A percentile compares a stretch with the other conserved stretches of the same genome.
These are phyloP conservation scores for Chaetomiaceae sp. DNA, from an alignment of 2,329 filamentous ascomycete genomes.

Conservation along the genomic window DNA sequence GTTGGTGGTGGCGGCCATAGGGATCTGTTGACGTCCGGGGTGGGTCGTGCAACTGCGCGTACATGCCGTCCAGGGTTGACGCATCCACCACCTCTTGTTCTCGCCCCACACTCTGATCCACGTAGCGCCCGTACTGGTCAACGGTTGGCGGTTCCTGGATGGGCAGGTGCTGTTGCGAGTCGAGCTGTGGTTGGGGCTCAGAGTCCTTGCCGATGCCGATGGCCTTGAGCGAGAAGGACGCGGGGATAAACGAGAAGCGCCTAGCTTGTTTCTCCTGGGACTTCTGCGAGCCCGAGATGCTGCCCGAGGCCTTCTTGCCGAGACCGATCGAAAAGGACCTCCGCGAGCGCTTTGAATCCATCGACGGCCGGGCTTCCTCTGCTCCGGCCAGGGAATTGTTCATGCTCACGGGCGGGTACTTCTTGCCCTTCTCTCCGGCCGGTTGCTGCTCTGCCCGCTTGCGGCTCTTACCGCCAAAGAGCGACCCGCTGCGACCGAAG, in stretches of 20 bases:
- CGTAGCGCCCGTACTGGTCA: slow-evolving; percentile 37
- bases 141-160: slow-evolving; percentile 45
- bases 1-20: slow-evolving; percentile 35
- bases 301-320: slow-evolving; percentile 67
- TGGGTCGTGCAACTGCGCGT: slow-evolving; percentile 29
- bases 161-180: slow-evolving; percentile 50
- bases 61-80: slow-evolving; percentile 31
- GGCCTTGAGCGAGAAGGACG: slow-evolving; percentile 59
- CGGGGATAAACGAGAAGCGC: slow-evolving; percentile 67
- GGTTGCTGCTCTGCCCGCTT: slow-evolving; percentile 44
- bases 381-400: slow-evolving; percentile 61
- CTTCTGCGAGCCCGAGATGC: slow-evolving; percentile 54
- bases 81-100: slow-evolving; percentile 26
- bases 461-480: slow-evolving; percentile 63
- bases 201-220: slow-evolving; percentile 60
- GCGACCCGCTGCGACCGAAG: slow-evolving; percentile 76
- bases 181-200: slow-evolving; percentile 42
- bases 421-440: slow-evolving; percentile 58
- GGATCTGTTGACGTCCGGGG: slow-evolving; percentile 21
- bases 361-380: slow-evolving; percentile 58
- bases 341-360: slow-evolving; percentile 63
- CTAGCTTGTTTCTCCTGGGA: slow-evolving; percentile 55
- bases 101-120: slow-evolving; percentile 27
- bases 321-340: slow-evolving; percentile 67
- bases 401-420: slow-evolving; percentile 91